Percentiles rank a stretch among this genome's conserved stretches.
Evolutionary conservation across 768 basidiomycete species (phyloP).

Genomic region (Hysterangium stoloniferum): DNA sequence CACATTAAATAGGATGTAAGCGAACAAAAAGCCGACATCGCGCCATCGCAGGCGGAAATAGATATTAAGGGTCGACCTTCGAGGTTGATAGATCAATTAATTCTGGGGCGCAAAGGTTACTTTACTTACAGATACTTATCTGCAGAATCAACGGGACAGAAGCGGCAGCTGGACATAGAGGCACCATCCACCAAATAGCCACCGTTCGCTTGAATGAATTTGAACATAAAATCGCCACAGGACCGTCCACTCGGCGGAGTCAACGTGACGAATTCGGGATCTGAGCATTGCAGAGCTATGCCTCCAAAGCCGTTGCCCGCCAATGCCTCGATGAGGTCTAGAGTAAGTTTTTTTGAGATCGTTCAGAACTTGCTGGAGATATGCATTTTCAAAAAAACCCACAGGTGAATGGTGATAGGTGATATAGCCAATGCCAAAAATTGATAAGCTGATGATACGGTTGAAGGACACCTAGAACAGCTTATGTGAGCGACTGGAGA

Average conservation of each 20-base stretch:
- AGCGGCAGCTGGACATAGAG: constrained; percentile 46
- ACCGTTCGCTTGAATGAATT: constrained; percentile 41
- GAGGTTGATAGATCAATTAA: not conserved
- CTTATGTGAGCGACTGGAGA: not conserved
- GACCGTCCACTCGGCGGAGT: constrained; percentile 45
- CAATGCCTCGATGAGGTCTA: constrained; percentile 8
- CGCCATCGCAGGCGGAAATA: constrained; percentile 48
- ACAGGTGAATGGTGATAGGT: constrained; percentile 42
- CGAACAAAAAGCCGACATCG: constrained; percentile 45
- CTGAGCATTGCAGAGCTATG: constrained; percentile 45
- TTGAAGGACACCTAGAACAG: constrained; percentile 50
- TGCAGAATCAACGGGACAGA: constrained; percentile 51
- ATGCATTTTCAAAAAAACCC: not conserved
- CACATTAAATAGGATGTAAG: constrained; percentile 42
- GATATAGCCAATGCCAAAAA: constrained; percentile 67
- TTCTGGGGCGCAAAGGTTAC: not conserved
- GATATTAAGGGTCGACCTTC: constrained; percentile 40
- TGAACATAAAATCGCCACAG: constrained; percentile 43
- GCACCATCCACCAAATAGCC: constrained; percentile 51
- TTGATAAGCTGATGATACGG: constrained; percentile 43
- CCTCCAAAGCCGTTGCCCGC: constrained; percentile 48
- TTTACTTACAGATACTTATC: constrained; percentile 45
- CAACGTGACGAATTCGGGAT: constrained; percentile 52
- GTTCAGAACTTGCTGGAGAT: not conserved
- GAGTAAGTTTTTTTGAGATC: too few species aligned